Base-by-base conservation (phyloP, 2,329 filamentous ascomycete genomes). In the Pochonia chlamydosporia region DNA sequence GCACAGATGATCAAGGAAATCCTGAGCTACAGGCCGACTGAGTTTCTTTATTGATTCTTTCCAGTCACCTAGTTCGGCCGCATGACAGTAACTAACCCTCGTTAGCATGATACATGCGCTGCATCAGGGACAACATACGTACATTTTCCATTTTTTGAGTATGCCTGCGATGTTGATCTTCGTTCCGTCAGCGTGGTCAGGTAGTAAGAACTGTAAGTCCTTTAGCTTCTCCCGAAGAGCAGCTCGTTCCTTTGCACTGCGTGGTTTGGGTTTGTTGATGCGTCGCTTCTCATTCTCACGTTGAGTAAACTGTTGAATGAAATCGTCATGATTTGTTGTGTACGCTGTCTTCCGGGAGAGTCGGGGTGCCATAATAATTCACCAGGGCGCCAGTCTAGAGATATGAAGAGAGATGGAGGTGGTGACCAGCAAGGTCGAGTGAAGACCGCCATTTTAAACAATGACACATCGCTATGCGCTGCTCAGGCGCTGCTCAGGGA, bases 381-480 rank as follows among this genome's bases (percentile, higher is more conserved):
- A 39, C 36, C 36, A 7, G 21, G 36, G 18, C 10, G 16, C 36
- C 9, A 39, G 36, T 39, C 36, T 39, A 9, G 16, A 39, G 16
- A 39, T 39, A 21, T n/a, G n/a, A n/a, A 39, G 21, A 20, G 3
- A 9, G 21, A 24, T 10, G n/a, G 14, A 40, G 24, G 23, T 24
- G 23, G 4, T 11, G n/a, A n/a, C 36, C 36, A 23, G 21, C 11
- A 24, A 40, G 36, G 36, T 23, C 20, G 14, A 18, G 13, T 18
- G 30, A n/a, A n/a, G n/a, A n/a, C n/a, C n/a, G 36, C 36, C 13
- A 39, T 39, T 39, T 39, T 39, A 39, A 39, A 20, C 36, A n/a
- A 39, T 8, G 21, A 24, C 36, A 39, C 21, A 39, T 21, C 23
- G 36, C 5, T 24, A 40, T 16, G 36, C 36, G 18, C 36, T 40